A percentile compares a stretch with the other conserved stretches of the same genome.
Conservation (phyloP, 768 basidiomycete species). For the Hortiboletus campestris region DNA sequence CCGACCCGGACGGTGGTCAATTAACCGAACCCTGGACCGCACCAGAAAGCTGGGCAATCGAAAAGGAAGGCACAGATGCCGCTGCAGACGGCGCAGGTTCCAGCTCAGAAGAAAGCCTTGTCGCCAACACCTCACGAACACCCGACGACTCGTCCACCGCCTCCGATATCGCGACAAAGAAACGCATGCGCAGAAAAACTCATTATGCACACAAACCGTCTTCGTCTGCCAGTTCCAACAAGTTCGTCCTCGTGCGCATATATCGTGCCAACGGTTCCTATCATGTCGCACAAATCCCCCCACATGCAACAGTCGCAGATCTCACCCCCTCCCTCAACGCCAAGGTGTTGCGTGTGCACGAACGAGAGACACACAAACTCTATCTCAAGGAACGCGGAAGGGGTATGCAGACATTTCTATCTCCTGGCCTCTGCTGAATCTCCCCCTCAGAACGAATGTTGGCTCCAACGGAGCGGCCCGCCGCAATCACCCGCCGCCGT, state of each 20-base stretch:
- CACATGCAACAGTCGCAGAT: slow-evolving; percentile 65
- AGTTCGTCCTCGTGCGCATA: slow-evolving; percentile 64
- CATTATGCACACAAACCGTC: slow-evolving; percentile 17
- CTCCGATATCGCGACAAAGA: slow-evolving; percentile 15
- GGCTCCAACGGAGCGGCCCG: slow-evolving; percentile 76
- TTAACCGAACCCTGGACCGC: slow-evolving; percentile 53
- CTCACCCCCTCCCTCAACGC: slow-evolving; percentile 60
- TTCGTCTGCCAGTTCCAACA: slow-evolving; percentile 15
- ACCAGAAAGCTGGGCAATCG: slow-evolving; percentile 78
- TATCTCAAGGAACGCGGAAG: slow-evolving; percentile 76
- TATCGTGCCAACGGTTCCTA: slow-evolving; percentile 72
- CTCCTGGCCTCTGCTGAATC: not conserved
- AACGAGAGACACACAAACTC: slow-evolving; percentile 60
- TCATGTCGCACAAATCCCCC: slow-evolving; percentile 63
- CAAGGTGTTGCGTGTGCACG: slow-evolving; percentile 50
- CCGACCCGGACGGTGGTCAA: slow-evolving; percentile 4
- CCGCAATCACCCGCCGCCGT: slow-evolving; percentile 77
- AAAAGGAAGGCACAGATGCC: slow-evolving; percentile 42
- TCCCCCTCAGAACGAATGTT: slow-evolving; percentile 71
- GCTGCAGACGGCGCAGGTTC: slow-evolving; percentile 39
- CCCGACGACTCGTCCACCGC: slow-evolving; percentile 12
- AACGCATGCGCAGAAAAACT: slow-evolving; percentile 26
- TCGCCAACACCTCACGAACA: slow-evolving; percentile 17
- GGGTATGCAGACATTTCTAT: slow-evolving; percentile 42
- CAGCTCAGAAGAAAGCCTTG: slow-evolving; percentile 36